A percentile compares a stretch with the other conserved stretches of the same genome.
These are phyloP conservation scores for Erysimum pusillum DNA, from an alignment of 441 rosid genomes.

Conservation along the genomic window DNA sequence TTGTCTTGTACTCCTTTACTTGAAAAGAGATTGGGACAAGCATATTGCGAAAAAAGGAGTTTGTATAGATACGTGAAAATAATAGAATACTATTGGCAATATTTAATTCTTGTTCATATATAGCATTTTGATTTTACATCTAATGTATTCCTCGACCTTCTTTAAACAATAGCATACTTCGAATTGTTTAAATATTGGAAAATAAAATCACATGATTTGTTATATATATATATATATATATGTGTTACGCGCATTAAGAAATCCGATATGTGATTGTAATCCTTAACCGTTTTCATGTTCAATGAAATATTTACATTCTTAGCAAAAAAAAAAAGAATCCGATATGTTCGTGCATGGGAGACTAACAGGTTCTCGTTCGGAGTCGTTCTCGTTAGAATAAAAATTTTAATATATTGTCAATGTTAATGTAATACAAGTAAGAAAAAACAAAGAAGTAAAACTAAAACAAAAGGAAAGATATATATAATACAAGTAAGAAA, in stretches of 20 bases:
- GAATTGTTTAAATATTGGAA: background rate
- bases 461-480: constrained; percentile 22
- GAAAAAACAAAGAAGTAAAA: background rate
- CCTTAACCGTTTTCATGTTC: too few species aligned
- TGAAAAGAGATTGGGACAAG: constrained; percentile 44
- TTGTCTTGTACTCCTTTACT: constrained; percentile 40
- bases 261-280: too few species aligned
- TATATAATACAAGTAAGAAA: background rate
- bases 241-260: background rate
- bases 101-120: constrained; percentile 18
- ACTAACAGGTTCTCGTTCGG: background rate
- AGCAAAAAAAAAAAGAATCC: too few species aligned
- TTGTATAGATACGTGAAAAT: constrained; percentile 23
- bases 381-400: too few species aligned
- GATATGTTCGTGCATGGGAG: constrained; percentile 19
- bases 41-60: constrained; percentile 28
- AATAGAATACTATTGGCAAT: constrained; percentile 11
- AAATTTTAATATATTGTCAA: background rate
- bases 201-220: background rate
- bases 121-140: constrained; percentile 20
- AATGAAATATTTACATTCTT: too few species aligned
- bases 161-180: background rate
- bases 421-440: background rate
- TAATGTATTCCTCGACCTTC: background rate
- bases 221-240: too few species aligned